These are phyloP conservation scores for Sugiyamaella marilandica DNA, from an alignment of 805 yeast genomes.

Conservation along the genomic window DNA sequence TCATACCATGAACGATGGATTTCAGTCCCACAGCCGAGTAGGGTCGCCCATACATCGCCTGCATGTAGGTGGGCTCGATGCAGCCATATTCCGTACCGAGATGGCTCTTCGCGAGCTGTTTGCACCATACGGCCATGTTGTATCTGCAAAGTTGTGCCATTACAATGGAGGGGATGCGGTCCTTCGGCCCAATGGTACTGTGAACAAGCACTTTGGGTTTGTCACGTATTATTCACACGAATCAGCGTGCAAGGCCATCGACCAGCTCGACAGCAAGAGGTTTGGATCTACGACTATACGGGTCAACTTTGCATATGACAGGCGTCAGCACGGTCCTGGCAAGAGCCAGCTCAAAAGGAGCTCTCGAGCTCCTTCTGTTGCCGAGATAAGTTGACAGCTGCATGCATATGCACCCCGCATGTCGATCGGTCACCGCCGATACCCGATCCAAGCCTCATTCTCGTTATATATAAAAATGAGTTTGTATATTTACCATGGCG, in stretches of 20 bases:
- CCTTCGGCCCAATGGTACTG: neutral
- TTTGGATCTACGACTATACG: neutral
- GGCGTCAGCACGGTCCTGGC: neutral
- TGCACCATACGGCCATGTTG: slow-evolving; percentile 3
- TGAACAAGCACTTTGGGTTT: slow-evolving; percentile 4
- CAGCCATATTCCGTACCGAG: neutral
- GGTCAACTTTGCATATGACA: slow-evolving; percentile 8
- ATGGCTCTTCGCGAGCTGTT: neutral
- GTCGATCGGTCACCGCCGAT: neutral
- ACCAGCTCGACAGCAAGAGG: slow-evolving; percentile 1
- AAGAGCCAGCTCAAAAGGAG: neutral
- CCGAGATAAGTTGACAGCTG: neutral
- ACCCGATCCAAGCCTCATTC: neutral
- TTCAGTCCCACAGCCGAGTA: neutral
- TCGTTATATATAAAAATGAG: too few relatives aligned
- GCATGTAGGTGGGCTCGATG: slow-evolving; percentile 3
- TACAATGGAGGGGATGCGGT: neutral
- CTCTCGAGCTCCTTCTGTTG: neutral
- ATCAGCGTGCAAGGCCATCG: slow-evolving; percentile 3
- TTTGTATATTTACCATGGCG: too few relatives aligned
- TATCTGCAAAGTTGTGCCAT: slow-evolving; percentile 2
- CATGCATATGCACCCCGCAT: neutral
- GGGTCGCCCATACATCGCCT: neutral
- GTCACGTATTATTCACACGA: neutral
- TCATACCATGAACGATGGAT: neutral